Base-by-base conservation (phyloP, 2,329 filamentous ascomycete genomes). In the Escovopsis sp. region DNA sequence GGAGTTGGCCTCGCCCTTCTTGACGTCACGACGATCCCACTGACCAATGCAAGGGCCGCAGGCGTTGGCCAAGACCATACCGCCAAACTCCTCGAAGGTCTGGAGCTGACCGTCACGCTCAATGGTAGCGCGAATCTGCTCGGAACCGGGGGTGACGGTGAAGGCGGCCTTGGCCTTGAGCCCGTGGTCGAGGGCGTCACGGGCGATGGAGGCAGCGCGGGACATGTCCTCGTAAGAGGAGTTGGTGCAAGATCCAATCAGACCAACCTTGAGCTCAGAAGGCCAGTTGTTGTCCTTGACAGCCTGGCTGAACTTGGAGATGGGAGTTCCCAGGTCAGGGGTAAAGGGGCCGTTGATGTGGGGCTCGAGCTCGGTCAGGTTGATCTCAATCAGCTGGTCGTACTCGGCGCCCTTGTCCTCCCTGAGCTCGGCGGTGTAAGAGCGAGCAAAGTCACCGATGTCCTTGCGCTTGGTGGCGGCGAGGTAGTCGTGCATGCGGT, bases 331-430 rank as follows among this genome's bases (percentile, higher is more conserved):
- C 67, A 98, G 74, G 77, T 98, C 91, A 47, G 91, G 91, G 25
- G 91, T 98, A 77, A 96, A 96, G 50, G 91, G 91, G 51, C 91
- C 91, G 72, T 98, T 98, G 71, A 98, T 87, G 63, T 96, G 86
- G 51, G 91, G 91, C 72, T 98, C 91, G 39, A 98, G 81, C 66
- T 89, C 84, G 45, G 77, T 82, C 42, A 98, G 77, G 72, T 98
- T 89, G 68, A 98, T 85, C 69, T 95, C 89, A 57, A 96, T 86
- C 52, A 95, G 66, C 68, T 96, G 76, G 64, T 98, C 91, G 65
- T 96, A 98, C 66, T 96, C 80, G 52, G 85, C 84, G 52, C 86
- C 86, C 66, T 93, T 72, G 53, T 98, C 91, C 59, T 84, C 81
- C 45, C 76, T 77, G 49, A 98, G 83, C 56, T 94, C 86, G 55